Conservation (phyloP, 306 rosid genomes). For the Vachellia collinsii region DNA sequence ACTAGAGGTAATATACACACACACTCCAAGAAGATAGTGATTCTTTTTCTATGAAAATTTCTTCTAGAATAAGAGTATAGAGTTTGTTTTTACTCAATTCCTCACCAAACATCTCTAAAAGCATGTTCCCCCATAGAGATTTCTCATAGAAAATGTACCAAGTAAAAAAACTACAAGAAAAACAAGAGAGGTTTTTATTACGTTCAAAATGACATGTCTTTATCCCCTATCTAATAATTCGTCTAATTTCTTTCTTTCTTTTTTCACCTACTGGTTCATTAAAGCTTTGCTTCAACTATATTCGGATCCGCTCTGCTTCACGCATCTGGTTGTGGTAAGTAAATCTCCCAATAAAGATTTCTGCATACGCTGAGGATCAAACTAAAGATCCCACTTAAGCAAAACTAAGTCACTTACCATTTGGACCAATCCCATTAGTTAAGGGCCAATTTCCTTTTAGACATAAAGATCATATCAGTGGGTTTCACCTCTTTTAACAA, state of each 20-base stretch:
- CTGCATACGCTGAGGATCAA: no score
- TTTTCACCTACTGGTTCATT: no score
- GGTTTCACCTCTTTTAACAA: neutral
- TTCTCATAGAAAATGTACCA: neutral
- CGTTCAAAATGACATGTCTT: neutral
- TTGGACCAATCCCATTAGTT: no score
- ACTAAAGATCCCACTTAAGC: no score
- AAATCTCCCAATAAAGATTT: no score
- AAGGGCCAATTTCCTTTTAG: neutral
- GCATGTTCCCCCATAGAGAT: neutral
- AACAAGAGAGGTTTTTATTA: neutral
- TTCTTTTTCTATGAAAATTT: neutral
- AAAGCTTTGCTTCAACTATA: no score
- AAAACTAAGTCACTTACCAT: no score
- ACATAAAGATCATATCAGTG: neutral
- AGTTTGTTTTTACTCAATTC: neutral
- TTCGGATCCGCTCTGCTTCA: no score
- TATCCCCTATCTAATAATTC: no score
- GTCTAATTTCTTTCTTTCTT: no score
- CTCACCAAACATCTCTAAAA: neutral
- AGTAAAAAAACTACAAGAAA: neutral
- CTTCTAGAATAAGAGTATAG: neutral
- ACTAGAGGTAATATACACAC: neutral
- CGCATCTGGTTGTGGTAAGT: no score
- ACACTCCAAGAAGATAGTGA: neutral